phyloP scores from a whole-genome alignment of 2,329 filamentous ascomycete species.

The Hymenoscyphus scutula region DNA sequence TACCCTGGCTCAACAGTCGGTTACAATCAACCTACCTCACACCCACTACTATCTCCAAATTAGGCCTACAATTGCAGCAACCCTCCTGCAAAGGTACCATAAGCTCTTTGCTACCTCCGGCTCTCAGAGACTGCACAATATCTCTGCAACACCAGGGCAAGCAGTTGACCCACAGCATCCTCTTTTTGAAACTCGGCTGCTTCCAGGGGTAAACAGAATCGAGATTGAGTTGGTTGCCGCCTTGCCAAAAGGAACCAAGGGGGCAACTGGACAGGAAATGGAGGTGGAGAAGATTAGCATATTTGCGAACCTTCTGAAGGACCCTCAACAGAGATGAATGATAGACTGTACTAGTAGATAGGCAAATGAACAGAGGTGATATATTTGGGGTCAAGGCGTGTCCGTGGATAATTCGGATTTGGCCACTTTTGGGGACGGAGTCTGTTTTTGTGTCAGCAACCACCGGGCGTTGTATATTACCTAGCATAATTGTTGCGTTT shows the following conservation, averaged over 20 bases:
- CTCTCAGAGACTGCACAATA: constrained; percentile 52
- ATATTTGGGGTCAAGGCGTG: constrained; percentile 3
- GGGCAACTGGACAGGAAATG: constrained; percentile 57
- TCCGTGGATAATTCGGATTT: background rate
- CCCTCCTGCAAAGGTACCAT: constrained; percentile 66
- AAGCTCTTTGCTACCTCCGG: constrained; percentile 75
- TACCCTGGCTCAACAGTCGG: constrained; percentile 66
- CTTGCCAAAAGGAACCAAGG: constrained; percentile 57
- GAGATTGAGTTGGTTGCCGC: constrained; percentile 76
- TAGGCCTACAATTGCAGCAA: constrained; percentile 61
- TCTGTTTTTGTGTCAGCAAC: background rate
- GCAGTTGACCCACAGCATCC: constrained; percentile 55
- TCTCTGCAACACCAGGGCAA: constrained; percentile 53
- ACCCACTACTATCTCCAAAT: constrained; percentile 71
- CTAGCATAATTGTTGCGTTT: constrained; percentile 7
- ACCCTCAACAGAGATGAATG: constrained; percentile 13
- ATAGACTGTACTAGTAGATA: constrained; percentile 13
- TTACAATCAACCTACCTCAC: constrained; percentile 67
- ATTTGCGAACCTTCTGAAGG: constrained; percentile 61
- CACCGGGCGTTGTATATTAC: constrained; percentile 12
- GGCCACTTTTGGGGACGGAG: constrained; percentile 8
- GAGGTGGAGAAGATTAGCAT: constrained; percentile 79
- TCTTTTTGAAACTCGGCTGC: constrained; percentile 72
- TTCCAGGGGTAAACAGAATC: constrained; percentile 72
- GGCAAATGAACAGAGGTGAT: background rate